Evolutionary conservation across 1,284 basidiomycete species (phyloP), one percentile per base, ranked within the genome.

Genomic region (Rhodotorula glutinis): DNA sequence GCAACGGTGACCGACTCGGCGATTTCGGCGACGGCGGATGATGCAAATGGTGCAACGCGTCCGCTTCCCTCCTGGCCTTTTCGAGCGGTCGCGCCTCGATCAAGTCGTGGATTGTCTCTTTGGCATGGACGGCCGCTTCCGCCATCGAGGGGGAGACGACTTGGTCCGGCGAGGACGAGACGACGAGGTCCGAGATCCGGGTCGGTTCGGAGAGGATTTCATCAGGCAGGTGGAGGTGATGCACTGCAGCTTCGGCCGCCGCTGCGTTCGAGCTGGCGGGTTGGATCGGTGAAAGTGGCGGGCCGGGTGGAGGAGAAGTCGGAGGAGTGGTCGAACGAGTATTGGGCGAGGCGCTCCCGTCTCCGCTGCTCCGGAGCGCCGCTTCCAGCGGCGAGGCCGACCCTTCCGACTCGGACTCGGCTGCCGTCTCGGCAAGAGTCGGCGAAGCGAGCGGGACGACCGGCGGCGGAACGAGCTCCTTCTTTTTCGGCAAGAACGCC

Each of bases 51-150:
- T 62, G 60, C 40, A 53, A 29, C 52, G 74, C 57, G 41, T 70
- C 57, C 11, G 62, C 64, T 30, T 62, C 60, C 76, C 92, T 88
- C 77, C 95, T 91, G 79, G 88, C 87, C 82, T 89, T 92, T 19
- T 91, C 91, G 47, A 97, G 78, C 3, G 93, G 93, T 46, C 94
- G 83, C 67, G 89, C 87, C 75, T 92, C 89, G 4, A 92, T 83
- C 75, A 95, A 89, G 54, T 90, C 88, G 74, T 91, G 88, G 25
- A 97, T 82, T 9, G 87, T 85, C 56, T 57, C 53, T 13, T 69
- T 69, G 9, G 63, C 63, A 2, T 60, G 62, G 2, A 67, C 65
- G 14, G 63, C 65, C 25, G 65, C 64, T 25, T 72, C 73, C 51
- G 61, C 58, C 13, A 73, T 52, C 17, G 71, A 61, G 19, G 69